Evolutionary conservation across 306 rosid species (phyloP), one percentile per base, ranked within the genome.

Genomic region (Canavalia ensiformis): DNA sequence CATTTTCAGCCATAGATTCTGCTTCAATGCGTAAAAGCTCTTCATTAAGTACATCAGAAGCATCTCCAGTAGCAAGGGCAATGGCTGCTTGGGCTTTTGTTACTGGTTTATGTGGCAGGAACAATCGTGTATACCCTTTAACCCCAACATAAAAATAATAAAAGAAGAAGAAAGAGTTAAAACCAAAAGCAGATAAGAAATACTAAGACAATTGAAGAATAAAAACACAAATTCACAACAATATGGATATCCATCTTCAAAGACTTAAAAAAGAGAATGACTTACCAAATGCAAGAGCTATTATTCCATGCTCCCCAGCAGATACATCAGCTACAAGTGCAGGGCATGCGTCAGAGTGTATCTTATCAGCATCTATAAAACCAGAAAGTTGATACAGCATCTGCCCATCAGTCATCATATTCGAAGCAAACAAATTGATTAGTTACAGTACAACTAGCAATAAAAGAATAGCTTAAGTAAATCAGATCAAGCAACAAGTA

Each of bases 41-140:
- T 84, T 91, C 97, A 33, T 86, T 88, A 49, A 91, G 91, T 1
- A 64, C 57, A 70, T 94, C 98, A 78, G 90, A 89, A 65, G 91
- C 89, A 86, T 94, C 97, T 8, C 98, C 93, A 2, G 89, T 86
- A 42, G 97, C 92, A 83, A 94, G 98, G 74, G 95, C 97, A 80
- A 94, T 78, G 59, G 98, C 97, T 72, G 97, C 97, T 88, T 94
- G 97, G 82, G 92, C 89, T 77, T 94, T 94, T 9, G 95, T 94
- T 68, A 92, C 98, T 8, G 97, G 97, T 82, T 94, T 94, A 66
- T 84, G 84, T 11, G 98, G 94, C 86, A 88, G 97, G 87, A 94
- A 94, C 39, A 92, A 86, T 80, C 94, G 84, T 35, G 97, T 94
- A 74, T 92, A 88, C 81, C 98, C 98, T 94, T 54, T n/a, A 1